These are phyloP conservation scores for Saccharomycopsis hybrid DNA, from an alignment of 1,139 yeast genomes.

Conservation along the genomic window DNA sequence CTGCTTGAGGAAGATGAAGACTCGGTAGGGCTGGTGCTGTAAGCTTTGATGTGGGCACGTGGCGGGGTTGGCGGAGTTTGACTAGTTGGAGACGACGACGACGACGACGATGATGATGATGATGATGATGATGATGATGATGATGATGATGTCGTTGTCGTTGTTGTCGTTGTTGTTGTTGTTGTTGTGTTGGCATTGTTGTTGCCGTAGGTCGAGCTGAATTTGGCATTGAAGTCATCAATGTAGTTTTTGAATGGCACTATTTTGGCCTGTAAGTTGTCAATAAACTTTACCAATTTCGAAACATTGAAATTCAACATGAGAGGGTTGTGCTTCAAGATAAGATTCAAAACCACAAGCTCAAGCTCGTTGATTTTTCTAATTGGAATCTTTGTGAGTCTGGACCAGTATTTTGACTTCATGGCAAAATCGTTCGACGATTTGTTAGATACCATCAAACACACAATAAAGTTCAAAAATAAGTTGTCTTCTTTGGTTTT, in stretches of 20 bases:
- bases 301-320: constrained; percentile 19
- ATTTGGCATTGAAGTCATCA: constrained; percentile 21
- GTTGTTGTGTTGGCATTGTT: background rate
- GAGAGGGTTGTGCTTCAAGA: constrained; percentile 18
- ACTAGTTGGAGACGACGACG: background rate
- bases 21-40: constrained; percentile 1
- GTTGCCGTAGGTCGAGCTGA: constrained; percentile 11
- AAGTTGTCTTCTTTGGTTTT: constrained; percentile 27
- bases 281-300: constrained; percentile 18
- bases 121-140: too few species aligned
- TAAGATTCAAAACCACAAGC: constrained; percentile 13
- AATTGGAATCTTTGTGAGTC: constrained; percentile 20
- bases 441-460: constrained; percentile 21
- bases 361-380: constrained; percentile 20
- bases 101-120: too few species aligned
- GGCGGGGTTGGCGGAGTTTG: constrained; percentile 3
- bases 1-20: constrained; percentile 1
- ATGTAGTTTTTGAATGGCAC: constrained; percentile 18
- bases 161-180: constrained; percentile 2
- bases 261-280: constrained; percentile 15
- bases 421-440: constrained; percentile 20
- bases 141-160: background rate
- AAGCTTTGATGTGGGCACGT: background rate
- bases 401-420: constrained; percentile 21
- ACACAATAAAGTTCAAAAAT: constrained; percentile 22